A percentile compares a stretch with the other conserved stretches of the same genome.
Conservation (phyloP, 768 basidiomycete genomes). For the Hysterangium stoloniferum region DNA sequence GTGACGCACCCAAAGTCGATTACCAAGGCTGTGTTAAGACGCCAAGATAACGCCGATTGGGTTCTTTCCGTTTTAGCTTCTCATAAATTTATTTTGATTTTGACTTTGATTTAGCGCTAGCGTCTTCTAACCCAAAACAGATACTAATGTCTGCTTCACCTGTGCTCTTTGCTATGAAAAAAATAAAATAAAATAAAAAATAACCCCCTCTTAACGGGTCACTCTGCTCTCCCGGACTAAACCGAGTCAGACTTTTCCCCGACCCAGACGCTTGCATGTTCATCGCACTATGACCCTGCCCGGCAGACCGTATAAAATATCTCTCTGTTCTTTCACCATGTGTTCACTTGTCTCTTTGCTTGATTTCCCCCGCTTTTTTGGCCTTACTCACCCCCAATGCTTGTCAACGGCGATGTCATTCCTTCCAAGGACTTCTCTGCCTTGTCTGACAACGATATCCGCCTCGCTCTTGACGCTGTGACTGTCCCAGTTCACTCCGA, state of each 20-base stretch:
- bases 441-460: conserved; percentile 25
- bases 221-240: conserved; percentile 7
- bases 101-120: background rate
- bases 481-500: conserved; percentile 36
- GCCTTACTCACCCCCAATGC: background rate
- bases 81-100: too few relatives aligned
- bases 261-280: background rate
- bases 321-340: background rate
- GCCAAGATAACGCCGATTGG: too few relatives aligned
- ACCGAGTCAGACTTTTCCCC: conserved; percentile 3
- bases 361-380: background rate
- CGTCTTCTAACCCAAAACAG: too few relatives aligned
- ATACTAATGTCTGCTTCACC: too few relatives aligned
- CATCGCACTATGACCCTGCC: conserved; percentile 55
- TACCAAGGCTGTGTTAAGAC: background rate
- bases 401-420: conserved; percentile 1
- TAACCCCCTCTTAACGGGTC: too few relatives aligned
- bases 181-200: too few relatives aligned
- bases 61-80: too few relatives aligned
- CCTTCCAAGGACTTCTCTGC: background rate
- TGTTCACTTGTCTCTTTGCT: background rate
- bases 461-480: conserved; percentile 47
- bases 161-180: too few relatives aligned
- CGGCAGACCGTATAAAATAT: too few relatives aligned
- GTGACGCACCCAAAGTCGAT: background rate